A percentile compares a stretch with the other conserved stretches of the same genome.
Evolutionary conservation across 1,284 basidiomycete species (phyloP).

Genomic region (Tilletia horrida): DNA sequence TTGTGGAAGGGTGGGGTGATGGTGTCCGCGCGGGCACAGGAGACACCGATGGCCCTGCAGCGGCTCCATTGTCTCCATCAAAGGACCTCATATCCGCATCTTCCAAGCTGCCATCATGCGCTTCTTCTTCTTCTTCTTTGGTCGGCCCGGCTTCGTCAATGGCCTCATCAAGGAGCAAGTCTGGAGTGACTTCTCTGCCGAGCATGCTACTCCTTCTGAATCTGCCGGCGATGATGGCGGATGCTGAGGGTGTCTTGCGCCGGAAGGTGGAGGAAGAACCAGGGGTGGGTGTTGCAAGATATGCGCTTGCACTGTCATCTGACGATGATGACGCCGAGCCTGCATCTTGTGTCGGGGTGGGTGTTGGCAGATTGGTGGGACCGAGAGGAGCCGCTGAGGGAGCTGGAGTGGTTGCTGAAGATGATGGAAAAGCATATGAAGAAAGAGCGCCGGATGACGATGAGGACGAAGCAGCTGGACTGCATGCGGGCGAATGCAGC

Average conservation of each 20-base stretch:
- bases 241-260: not conserved
- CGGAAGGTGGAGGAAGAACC: not conserved
- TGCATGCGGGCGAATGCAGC: not conserved
- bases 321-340: not conserved
- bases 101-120: conserved; percentile 24
- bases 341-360: not conserved
- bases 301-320: not conserved
- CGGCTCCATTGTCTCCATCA: not conserved
- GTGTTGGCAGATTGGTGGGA: not conserved
- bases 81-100: conserved; percentile 25
- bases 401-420: conserved; percentile 3
- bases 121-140: not conserved
- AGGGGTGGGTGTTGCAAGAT: not conserved
- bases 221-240: conserved; percentile 15
- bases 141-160: no score
- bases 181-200: conserved; percentile 37
- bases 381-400: not conserved
- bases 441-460: not conserved
- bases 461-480: not conserved
- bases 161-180: conserved; percentile 27
- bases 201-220: conserved; percentile 40
- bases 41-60: not conserved
- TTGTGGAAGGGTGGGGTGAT: not conserved
- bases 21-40: not conserved
- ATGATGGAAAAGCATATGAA: conserved; percentile 1